Base-by-base conservation (phyloP, 345 rosid species). In the Hibiscus tridactylites region DNA sequence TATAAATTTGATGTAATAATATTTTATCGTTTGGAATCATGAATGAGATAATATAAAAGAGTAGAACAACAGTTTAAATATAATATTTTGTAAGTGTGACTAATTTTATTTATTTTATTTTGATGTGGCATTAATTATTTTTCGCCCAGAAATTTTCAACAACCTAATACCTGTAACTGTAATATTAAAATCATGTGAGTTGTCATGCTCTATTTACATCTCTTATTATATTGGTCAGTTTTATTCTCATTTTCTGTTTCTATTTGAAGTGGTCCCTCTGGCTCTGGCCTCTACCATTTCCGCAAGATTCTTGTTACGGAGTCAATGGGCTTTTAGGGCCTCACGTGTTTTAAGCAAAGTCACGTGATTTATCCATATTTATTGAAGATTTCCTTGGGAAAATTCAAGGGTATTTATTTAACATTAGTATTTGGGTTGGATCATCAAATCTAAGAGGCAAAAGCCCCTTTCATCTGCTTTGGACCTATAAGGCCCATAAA, bases 341-440 rank as follows among this genome's bases (percentile, higher is more conserved):
- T 81, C 78, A 73, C 79, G 71, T 75, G 79, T 19, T 65, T 50
- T 26, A 49, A 33, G 58, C 69, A 5, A 6, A 53, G 28, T 81
- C 76, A 74, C 79, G 42, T 67, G 78, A 9, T 10, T 58, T 58
- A 68, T 4, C 17, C 70, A 17, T 17, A 13, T 29, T 31, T 44
- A 42, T 26, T 54, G n/a, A 21, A 69, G 7, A 1, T 69, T 12
- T 1, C 47, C 29, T n/a, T 37, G 8, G 42, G 60, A 21, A n/a
- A 53, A 53, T 9, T 47, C 13, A 11, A 47, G 47, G 47, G 47
- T 44, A 9, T 44, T 9, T 11, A 44, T 44, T 9, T 9, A 3
- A 13, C 39, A 35, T 4, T 5, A 35, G 39, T 7, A 39, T 1
- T 52, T 63, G 47, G 49, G 29, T 63, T 21, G 33, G 17, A 65